Conservation (phyloP, 768 basidiomycete species). For the Suillus placidus region DNA sequence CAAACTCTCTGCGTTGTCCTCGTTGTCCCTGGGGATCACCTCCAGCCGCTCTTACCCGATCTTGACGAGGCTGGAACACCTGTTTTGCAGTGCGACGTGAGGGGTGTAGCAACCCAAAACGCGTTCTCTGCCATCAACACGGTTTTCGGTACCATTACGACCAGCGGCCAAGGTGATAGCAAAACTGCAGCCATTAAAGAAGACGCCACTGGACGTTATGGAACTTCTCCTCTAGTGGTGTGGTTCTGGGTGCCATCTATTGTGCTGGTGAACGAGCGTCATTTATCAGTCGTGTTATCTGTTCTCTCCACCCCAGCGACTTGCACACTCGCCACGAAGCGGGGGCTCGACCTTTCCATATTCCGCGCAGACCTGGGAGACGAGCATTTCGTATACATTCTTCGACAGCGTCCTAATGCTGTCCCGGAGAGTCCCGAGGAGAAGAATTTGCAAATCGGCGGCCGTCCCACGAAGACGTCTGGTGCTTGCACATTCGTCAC, state of each 20-base stretch:
- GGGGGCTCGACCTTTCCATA: no score
- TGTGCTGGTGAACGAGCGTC: slow-evolving; percentile 15
- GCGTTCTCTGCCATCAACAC: slow-evolving; percentile 25
- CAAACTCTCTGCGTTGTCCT: slow-evolving; percentile 35
- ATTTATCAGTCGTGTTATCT: slow-evolving; percentile 20
- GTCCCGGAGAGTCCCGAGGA: slow-evolving; percentile 13
- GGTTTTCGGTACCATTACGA: slow-evolving; percentile 24
- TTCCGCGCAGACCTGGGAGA: no score
- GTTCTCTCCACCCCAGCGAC: slow-evolving; percentile 17
- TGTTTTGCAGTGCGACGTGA: slow-evolving; percentile 26
- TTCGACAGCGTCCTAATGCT: slow-evolving; percentile 15
- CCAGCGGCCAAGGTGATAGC: slow-evolving; percentile 22
- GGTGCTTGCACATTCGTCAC: slow-evolving; percentile 1
- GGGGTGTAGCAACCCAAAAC: slow-evolving; percentile 8
- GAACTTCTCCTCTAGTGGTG: slow-evolving; percentile 22
- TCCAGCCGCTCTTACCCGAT: slow-evolving; percentile 23
- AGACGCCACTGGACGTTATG: slow-evolving; percentile 22
- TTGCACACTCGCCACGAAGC: slow-evolving; percentile 11
- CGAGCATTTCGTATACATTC: no score
- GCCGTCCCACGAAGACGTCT: neutral
- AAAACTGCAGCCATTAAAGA: slow-evolving; percentile 16
- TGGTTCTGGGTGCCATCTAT: slow-evolving; percentile 20
- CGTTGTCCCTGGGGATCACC: slow-evolving; percentile 32
- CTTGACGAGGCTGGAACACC: slow-evolving; percentile 26
- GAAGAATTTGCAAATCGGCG: slow-evolving; percentile 18